These are phyloP conservation scores for Trifolium repens DNA, from an alignment of 306 rosid genomes.

Conservation along the genomic window DNA sequence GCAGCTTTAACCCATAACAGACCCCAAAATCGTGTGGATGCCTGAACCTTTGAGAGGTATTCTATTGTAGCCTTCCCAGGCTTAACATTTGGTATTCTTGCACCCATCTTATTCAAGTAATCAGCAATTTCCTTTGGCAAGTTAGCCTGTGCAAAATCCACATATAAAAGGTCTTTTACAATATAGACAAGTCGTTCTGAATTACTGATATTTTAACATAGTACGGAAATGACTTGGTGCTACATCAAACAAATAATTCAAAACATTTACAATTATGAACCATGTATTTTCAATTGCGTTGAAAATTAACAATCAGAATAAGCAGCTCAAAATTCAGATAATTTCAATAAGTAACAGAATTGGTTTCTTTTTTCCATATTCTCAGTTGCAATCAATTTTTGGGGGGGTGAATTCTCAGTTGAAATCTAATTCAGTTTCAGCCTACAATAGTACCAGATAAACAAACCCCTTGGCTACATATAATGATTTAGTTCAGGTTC, in stretches of 20 bases:
- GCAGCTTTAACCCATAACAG: slow-evolving; percentile 40
- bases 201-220: slow-evolving; percentile 11
- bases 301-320: slow-evolving; percentile 34
- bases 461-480: neutral
- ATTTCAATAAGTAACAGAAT: slow-evolving; percentile 20
- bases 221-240: slow-evolving; percentile 3
- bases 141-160: slow-evolving; percentile 77
- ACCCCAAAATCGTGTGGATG: slow-evolving; percentile 99
- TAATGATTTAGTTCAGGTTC: slow-evolving; percentile 18
- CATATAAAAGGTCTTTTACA: slow-evolving; percentile 23
- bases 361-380: slow-evolving; percentile 17
- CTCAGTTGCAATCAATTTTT: neutral
- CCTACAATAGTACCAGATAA: slow-evolving; percentile 29
- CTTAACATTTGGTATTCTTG: slow-evolving; percentile 88
- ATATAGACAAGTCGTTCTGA: slow-evolving; percentile 16
- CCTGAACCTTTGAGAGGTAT: slow-evolving; percentile 93
- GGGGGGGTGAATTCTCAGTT: slow-evolving; percentile 3
- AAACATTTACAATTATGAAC: slow-evolving; percentile 14
- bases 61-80: slow-evolving; percentile 98
- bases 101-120: slow-evolving; percentile 99
- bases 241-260: slow-evolving; percentile 14
- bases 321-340: slow-evolving; percentile 20
- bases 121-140: slow-evolving; percentile 99
- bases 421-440: slow-evolving; percentile 22
- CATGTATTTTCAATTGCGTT: neutral